Percentiles rank a stretch among this genome's conserved stretches.
These are phyloP conservation scores for Cryptococcus amylolentus DNA, from an alignment of 1,284 basidiomycete species.

Conservation along the genomic window DNA sequence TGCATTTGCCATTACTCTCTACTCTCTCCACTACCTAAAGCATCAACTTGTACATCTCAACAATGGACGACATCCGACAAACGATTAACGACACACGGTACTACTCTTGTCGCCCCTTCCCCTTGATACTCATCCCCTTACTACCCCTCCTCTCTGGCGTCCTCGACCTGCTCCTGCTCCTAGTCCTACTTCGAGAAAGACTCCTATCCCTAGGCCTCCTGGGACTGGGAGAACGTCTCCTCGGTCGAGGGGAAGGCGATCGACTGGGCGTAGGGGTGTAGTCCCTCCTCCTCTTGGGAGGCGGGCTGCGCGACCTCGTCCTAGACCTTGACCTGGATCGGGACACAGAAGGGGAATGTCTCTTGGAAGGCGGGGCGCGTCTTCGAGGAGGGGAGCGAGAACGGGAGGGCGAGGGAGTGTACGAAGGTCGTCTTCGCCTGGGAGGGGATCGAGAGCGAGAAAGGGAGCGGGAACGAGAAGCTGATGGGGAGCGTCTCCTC, in stretches of 20 bases:
- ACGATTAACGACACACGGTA: constrained; percentile 14
- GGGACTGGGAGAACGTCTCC: constrained; percentile 2
- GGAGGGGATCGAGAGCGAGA: constrained; percentile 6
- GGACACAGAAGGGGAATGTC: constrained; percentile 9
- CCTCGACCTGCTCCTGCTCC: constrained; percentile 4
- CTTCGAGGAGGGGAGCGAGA: constrained; percentile 10
- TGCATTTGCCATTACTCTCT: too few species aligned
- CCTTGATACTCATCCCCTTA: neutral
- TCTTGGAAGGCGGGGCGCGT: neutral
- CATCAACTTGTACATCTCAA: too few species aligned
- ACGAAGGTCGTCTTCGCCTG: neutral
- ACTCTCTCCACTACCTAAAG: too few species aligned
- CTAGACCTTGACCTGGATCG: neutral
- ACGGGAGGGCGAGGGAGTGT: neutral
- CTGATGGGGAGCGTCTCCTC: neutral
- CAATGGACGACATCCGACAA: too few species aligned
- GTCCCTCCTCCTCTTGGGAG: neutral
- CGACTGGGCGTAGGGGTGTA: neutral
- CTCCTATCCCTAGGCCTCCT: constrained; percentile 5
- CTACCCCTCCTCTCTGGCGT: constrained; percentile 8
- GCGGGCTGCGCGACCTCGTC: neutral
- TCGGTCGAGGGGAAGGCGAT: constrained; percentile 5
- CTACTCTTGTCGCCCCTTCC: constrained; percentile 18
- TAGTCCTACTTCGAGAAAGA: neutral
- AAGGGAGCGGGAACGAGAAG: neutral